Conservation (phyloP, 2,329 filamentous ascomycete species). For the Colletotrichum sp. region DNA sequence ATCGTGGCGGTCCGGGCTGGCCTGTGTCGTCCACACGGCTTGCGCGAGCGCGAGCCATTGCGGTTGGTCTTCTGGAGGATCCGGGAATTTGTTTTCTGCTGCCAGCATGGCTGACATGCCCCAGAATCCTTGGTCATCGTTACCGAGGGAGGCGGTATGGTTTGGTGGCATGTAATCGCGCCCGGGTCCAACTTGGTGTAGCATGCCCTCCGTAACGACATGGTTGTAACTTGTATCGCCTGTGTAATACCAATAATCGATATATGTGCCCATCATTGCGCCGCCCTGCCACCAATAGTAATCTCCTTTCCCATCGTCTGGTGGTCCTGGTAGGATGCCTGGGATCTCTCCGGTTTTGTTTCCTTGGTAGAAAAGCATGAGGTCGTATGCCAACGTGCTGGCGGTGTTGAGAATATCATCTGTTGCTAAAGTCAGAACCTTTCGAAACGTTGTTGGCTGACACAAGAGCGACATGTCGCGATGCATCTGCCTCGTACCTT, state of each 20-base stretch:
- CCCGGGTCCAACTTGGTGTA: constrained; percentile 57
- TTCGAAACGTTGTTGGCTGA: neutral
- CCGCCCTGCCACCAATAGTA: constrained; percentile 74
- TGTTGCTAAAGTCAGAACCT: constrained; percentile 9
- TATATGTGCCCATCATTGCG: constrained; percentile 65
- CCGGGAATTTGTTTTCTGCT: constrained; percentile 61
- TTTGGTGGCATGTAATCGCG: constrained; percentile 62
- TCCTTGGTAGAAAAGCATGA: constrained; percentile 52
- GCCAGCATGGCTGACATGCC: constrained; percentile 68
- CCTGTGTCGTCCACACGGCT: constrained; percentile 67
- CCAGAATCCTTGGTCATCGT: constrained; percentile 73
- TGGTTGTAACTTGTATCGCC: constrained; percentile 64
- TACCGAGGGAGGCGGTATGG: constrained; percentile 58
- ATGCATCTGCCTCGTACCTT: neutral
- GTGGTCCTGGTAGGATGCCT: constrained; percentile 54
- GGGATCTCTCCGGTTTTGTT: constrained; percentile 48
- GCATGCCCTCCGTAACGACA: constrained; percentile 54
- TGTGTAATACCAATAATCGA: constrained; percentile 70
- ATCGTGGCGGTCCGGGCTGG: constrained; percentile 62
- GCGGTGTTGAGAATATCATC: constrained; percentile 44
- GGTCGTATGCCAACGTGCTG: constrained; percentile 45
- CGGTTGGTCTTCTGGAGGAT: constrained; percentile 54
- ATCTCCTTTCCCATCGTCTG: constrained; percentile 35
- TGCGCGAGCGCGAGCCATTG: constrained; percentile 64
- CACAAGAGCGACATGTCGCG: neutral